Evolutionary conservation across 768 basidiomycete genomes (phyloP).

Genomic region (Mycena sanguinolenta): DNA sequence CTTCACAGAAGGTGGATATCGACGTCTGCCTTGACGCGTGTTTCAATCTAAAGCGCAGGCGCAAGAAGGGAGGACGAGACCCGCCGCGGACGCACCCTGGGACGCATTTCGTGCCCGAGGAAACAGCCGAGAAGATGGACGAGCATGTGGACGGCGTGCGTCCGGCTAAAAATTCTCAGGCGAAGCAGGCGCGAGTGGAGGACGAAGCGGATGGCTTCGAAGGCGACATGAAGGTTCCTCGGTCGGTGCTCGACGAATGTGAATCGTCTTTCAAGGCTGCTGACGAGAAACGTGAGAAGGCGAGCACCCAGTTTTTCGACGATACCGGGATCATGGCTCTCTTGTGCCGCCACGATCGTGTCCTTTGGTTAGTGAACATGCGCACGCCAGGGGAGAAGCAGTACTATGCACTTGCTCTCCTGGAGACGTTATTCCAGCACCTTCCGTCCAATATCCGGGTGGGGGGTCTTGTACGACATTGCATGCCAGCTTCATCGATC

Average conservation of each 20-base stretch:
- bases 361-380: slow-evolving; percentile 53
- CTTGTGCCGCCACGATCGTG: slow-evolving; percentile 51
- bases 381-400: slow-evolving; percentile 31
- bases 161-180: no score
- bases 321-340: slow-evolving; percentile 48
- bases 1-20: no score
- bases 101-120: no score
- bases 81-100: no score
- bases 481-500: background rate
- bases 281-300: slow-evolving; percentile 5
- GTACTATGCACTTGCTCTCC: slow-evolving; percentile 26
- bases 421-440: slow-evolving; percentile 44
- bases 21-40: no score
- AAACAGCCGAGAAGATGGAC: no score
- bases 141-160: no score
- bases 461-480: background rate
- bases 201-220: no score
- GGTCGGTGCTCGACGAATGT: background rate
- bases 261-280: background rate
- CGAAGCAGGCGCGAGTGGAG: no score
- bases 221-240: no score
- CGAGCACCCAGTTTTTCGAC: background rate
- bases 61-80: no score
- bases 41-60: no score
- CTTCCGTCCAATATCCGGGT: slow-evolving; percentile 38